Base-by-base conservation (phyloP, 352 stramenopile species). In the Halophytophthora batemanensis region DNA sequence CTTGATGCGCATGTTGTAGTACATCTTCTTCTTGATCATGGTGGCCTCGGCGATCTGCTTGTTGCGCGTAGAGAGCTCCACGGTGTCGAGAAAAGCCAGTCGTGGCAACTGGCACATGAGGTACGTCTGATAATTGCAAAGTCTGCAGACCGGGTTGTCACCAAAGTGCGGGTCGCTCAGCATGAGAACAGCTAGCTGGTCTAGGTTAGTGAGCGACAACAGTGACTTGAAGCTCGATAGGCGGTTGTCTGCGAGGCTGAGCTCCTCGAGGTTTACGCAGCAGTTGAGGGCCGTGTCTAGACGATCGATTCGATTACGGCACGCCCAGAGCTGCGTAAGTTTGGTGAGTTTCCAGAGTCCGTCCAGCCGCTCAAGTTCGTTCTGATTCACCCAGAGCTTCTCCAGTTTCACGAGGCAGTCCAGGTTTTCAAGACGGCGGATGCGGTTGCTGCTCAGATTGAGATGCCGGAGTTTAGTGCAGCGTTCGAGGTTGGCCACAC, bases 11-110 rank as follows among this genome's bases (percentile, higher is more conserved):
- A 97, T 96, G 69, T 96, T 97, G 66, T 97, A 97, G 71, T 97
- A 97, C 83, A 97, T 96, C 53, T 87, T 93, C 71, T 97, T 97
- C 66, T 97, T 97, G 52, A 96, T 79, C 79, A 96, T 96, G 0
- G 90, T 97, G 10, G 83, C 75, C 23, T 97, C 85, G 1, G 89
- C 87, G 45, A 96, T 84, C 55, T 92, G 76, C 47, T 96, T 96
- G 46, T 82, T 92, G 2, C 86, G 71, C 7, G 77, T 46, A 13
- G 72, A 86, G 2, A 97, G 45, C 48, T 93, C 77, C 15, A 86
- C 51, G 6, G 82, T 90, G 50, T 96, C 86, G 21, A 95, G 59
- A 31, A 66, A 85, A 15, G 53, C 55, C 2, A 96, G 71, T 11
- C 64, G 61, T 22, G 67, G 67, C 14, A 97, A 65, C 46, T 97